phyloP scores from a whole-genome alignment of 2,329 filamentous ascomycete genomes.

The Lasiodiplodia hormozganensis region DNA sequence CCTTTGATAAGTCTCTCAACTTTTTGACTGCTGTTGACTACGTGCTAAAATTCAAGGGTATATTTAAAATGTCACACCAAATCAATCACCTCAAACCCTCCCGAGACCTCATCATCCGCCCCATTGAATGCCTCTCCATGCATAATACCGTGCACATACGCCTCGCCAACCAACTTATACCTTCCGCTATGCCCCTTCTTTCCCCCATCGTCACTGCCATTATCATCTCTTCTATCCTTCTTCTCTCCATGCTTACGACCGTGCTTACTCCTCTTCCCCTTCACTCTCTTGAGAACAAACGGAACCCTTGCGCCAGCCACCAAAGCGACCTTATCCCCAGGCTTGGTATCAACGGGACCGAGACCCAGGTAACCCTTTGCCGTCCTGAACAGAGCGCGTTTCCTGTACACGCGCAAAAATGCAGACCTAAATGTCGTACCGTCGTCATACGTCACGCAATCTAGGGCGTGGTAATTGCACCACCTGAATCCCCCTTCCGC shows the following conservation, averaged over 20 bases:
- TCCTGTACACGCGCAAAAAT: neutral
- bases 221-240: neutral
- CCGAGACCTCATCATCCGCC: neutral
- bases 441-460: neutral
- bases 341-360: neutral
- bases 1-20: too few species aligned
- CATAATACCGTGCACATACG: conserved; percentile 6
- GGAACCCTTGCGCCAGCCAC: conserved; percentile 13
- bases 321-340: conserved; percentile 13
- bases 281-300: neutral
- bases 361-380: conserved; percentile 20
- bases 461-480: neutral
- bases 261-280: neutral
- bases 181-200: neutral
- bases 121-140: neutral
- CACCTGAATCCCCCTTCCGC: neutral
- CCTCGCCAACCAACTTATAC: conserved; percentile 1
- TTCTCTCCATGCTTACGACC: neutral
- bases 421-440: neutral
- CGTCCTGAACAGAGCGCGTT: conserved; percentile 13
- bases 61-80: neutral
- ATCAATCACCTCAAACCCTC: neutral
- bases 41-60: neutral
- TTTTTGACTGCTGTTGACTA: too few species aligned
- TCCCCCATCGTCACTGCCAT: neutral